Evolutionary conservation across 768 basidiomycete genomes (phyloP).

Genomic region (Suillus hirtellus): DNA sequence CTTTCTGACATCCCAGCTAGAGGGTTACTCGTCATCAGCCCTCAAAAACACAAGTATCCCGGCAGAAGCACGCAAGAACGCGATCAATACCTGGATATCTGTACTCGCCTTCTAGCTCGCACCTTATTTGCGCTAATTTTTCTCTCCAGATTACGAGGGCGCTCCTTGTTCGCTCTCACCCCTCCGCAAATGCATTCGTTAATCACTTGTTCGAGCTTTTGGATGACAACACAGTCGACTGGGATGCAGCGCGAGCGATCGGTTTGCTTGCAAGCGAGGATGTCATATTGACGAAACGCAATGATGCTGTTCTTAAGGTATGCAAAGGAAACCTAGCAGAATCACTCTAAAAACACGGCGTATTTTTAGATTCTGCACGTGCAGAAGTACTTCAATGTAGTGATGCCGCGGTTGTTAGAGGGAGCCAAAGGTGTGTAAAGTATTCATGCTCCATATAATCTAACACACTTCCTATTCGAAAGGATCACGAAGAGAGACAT

Average conservation of each 20-base stretch:
- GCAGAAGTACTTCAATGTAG: constrained; percentile 70
- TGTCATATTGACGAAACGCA: constrained; percentile 67
- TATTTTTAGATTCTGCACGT: constrained; percentile 63
- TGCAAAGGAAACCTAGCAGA: constrained; percentile 15
- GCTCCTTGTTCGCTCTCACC: constrained; percentile 73
- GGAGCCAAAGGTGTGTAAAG: constrained; percentile 59
- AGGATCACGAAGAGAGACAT: constrained; percentile 58
- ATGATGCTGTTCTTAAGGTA: constrained; percentile 80
- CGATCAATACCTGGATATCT: constrained; percentile 68
- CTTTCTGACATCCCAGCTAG: constrained; percentile 46
- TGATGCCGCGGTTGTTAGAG: constrained; percentile 73
- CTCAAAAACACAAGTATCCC: constrained; percentile 39
- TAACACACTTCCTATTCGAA: constrained; percentile 5
- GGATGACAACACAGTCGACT: constrained; percentile 59
- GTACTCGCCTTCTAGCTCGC: constrained; percentile 39
- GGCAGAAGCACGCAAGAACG: constrained; percentile 44
- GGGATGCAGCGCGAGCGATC: constrained; percentile 75
- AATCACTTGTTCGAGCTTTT: constrained; percentile 72
- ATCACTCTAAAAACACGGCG: neutral
- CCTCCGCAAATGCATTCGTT: constrained; percentile 53
- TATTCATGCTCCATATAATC: neutral
- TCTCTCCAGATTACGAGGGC: constrained; percentile 69
- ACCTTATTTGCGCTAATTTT: constrained; percentile 2
- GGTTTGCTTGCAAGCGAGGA: constrained; percentile 67
- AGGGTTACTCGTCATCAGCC: constrained; percentile 49